These are phyloP conservation scores for Anthracocystis walkeri DNA, from an alignment of 1,284 basidiomycete genomes.

Conservation along the genomic window DNA sequence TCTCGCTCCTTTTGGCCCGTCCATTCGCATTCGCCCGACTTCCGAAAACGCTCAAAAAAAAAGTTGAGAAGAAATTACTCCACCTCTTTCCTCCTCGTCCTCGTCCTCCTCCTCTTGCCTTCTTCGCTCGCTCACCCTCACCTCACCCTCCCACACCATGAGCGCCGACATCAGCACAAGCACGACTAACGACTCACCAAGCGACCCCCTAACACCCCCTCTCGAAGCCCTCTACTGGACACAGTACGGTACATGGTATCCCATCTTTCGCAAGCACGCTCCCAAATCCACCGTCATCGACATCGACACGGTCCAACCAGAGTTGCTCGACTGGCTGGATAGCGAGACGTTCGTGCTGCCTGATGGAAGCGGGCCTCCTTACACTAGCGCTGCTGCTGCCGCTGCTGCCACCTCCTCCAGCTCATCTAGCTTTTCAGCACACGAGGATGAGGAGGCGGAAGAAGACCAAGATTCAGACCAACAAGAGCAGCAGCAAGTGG, in stretches of 20 bases:
- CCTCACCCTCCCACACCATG: neutral
- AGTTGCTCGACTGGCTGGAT: constrained; percentile 81
- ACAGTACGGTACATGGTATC: constrained; percentile 90
- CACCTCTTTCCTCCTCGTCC: neutral
- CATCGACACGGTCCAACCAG: constrained; percentile 74
- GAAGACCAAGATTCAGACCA: constrained; percentile 3
- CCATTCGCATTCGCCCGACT: neutral
- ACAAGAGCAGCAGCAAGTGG: constrained; percentile 45
- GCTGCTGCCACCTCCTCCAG: constrained; percentile 8
- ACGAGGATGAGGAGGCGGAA: too few species aligned
- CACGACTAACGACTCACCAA: too few species aligned
- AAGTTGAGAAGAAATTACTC: constrained; percentile 1
- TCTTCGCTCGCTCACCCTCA: neutral
- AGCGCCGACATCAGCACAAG: neutral
- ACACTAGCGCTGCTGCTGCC: neutral
- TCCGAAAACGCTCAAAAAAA: constrained; percentile 2
- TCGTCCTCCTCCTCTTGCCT: neutral
- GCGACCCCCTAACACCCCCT: constrained; percentile 73
- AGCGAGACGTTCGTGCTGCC: constrained; percentile 84
- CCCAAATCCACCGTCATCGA: constrained; percentile 84
- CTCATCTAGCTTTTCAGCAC: constrained; percentile 70
- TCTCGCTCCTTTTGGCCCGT: neutral
- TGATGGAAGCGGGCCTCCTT: constrained; percentile 79
- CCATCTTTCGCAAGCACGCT: constrained; percentile 77
- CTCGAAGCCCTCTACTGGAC: constrained; percentile 72